Evolutionary conservation across 768 basidiomycete species (phyloP).

Genomic region (Dictyophora rubrovolvata): DNA sequence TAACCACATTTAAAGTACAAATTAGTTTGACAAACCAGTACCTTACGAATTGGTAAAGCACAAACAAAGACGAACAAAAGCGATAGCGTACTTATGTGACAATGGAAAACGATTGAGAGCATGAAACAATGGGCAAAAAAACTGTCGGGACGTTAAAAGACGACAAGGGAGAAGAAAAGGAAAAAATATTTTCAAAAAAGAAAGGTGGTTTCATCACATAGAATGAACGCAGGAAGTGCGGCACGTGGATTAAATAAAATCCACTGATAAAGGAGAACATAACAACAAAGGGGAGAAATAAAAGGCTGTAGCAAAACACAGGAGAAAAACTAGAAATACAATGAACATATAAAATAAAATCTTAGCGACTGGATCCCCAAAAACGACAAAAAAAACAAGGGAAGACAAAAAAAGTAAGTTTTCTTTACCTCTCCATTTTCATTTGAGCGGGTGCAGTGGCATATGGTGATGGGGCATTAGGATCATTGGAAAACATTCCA

Average conservation of each 20-base stretch:
- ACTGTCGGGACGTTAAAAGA: no score
- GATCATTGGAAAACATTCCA: conserved; percentile 6
- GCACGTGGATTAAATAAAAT: neutral
- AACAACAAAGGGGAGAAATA: neutral
- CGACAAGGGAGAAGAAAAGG: no score
- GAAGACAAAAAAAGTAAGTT: no score
- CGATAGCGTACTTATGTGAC: neutral
- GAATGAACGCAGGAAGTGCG: neutral
- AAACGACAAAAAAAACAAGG: neutral
- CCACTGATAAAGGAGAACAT: neutral
- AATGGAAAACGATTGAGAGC: neutral
- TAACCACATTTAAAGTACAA: neutral
- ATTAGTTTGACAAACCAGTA: neutral
- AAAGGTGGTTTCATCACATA: no score
- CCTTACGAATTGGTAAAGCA: neutral
- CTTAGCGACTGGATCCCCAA: neutral
- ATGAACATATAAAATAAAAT: neutral
- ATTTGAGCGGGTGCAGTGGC: neutral
- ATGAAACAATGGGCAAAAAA: neutral
- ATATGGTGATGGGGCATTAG: neutral
- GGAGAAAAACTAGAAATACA: neutral
- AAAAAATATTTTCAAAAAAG: neutral
- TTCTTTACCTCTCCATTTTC: neutral
- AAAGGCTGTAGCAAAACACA: neutral
- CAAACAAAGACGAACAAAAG: neutral